Base-by-base conservation (phyloP, 106 monocot genomes). In the Dactylorhiza incarnata region DNA sequence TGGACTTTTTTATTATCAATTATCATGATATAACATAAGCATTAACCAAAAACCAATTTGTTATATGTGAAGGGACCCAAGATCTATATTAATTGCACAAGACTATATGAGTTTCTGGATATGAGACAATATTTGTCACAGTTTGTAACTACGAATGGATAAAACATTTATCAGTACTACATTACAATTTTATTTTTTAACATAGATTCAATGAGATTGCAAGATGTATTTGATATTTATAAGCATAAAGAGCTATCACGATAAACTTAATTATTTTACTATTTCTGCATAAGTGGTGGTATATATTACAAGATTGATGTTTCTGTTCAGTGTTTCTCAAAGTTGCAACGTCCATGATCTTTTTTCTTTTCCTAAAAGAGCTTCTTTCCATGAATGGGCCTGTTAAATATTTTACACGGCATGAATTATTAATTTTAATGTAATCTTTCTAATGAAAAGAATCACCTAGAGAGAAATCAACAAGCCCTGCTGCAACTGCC, bases 391-490 rank as follows among this genome's bases (percentile, higher is more conserved):
- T 13, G 0, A 65, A 65, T 20, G 6, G 6, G 9, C n/a, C 58
- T 1, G 20, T 22, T 22, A 7, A 59, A 22, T 19, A 20, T 0
- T 59, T 59, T 59, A 20, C 6, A 59, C 7, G 22, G 8, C 22
- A 20, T 22, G 22, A n/a, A 0, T 9, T 59, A 22, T 59, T 59
- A 59, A 58, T 37, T 66, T 13, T 15, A 46, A 69, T 43, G 17
- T 0, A 16, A 46, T 5, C 45, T 37, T 69, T 45, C 6, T 7
- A 69, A 24, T 1, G 12, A 46, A 69, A 46, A 19, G 9, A 68
- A 45, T 50, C 51, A 91, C 91, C 95, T 75, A 95, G 78, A 72
- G 95, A 83, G 52, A 95, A 95, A 74, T 92, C 82, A 78, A 89
- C 91, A 75, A 92, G 84, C 22, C 83, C 83, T 19, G 89, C 92